Percentiles rank a stretch among this genome's conserved stretches.
Evolutionary conservation across 2,329 filamentous ascomycete genomes (phyloP).

Genomic region (Cladosporium sp.): DNA sequence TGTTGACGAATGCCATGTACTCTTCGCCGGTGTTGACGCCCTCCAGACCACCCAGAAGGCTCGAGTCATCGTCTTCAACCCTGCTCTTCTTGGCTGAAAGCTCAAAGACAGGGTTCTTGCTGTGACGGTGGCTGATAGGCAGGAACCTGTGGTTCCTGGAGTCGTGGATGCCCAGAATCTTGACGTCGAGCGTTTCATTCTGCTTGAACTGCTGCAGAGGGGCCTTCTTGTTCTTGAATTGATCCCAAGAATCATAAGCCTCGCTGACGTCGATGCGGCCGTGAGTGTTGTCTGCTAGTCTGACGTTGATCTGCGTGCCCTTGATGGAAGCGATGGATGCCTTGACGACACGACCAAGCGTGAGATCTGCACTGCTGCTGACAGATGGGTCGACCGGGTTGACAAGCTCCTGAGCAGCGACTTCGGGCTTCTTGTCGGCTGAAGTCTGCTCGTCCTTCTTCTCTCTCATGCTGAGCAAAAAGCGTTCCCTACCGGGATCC

Average conservation of each 20-base stretch:
- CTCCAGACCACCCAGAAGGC: conserved; percentile 62
- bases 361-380: conserved; percentile 64
- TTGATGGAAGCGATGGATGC: conserved; percentile 81
- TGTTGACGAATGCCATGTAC: conserved; percentile 86
- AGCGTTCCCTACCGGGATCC: conserved; percentile 65
- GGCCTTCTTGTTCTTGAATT: conserved; percentile 75
- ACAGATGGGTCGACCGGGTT: conserved; percentile 64
- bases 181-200: conserved; percentile 68
- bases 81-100: conserved; percentile 68
- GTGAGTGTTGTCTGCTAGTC: conserved; percentile 79
- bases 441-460: conserved; percentile 40
- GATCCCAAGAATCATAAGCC: conserved; percentile 81
- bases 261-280: conserved; percentile 94
- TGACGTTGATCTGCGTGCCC: conserved; percentile 87
- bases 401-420: conserved; percentile 34
- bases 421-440: conserved; percentile 28
- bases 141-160: conserved; percentile 87
- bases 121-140: conserved; percentile 79
- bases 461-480: conserved; percentile 59
- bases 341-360: conserved; percentile 67
- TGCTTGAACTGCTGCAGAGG: conserved; percentile 70
- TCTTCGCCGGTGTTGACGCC: conserved; percentile 68
- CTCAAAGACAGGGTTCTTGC: conserved; percentile 77
- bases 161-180: conserved; percentile 83
- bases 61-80: conserved; percentile 43